These are phyloP conservation scores for Podospora pseudopauciseta DNA, from an alignment of 495 filamentous ascomycete species.

Conservation along the genomic window DNA sequence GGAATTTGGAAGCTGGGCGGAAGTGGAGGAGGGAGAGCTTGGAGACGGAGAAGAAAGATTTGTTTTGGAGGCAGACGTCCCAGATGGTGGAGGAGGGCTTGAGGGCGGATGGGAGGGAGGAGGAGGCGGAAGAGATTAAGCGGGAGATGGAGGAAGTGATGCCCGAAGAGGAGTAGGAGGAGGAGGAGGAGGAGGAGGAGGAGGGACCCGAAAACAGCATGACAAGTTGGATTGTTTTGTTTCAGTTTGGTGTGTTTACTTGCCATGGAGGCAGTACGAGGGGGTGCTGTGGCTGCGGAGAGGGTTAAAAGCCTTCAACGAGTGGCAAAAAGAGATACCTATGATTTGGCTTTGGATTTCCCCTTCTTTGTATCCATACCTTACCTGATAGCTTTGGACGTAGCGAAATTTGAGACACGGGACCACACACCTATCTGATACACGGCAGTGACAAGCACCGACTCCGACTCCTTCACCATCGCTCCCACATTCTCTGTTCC, in stretches of 20 bases:
- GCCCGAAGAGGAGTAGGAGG: background rate
- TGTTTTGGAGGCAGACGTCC: conserved; percentile 33
- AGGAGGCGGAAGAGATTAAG: conserved; percentile 24
- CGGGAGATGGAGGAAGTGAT: conserved; percentile 8
- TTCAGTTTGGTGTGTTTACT: background rate
- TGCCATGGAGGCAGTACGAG: background rate
- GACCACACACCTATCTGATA: background rate
- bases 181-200: background rate
- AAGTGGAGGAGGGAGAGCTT: conserved; percentile 17
- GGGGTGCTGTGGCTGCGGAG: background rate
- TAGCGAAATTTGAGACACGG: background rate
- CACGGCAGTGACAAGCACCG: background rate
- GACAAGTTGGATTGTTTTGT: background rate
- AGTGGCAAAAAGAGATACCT: background rate
- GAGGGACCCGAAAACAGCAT: background rate
- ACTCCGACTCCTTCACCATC: background rate
- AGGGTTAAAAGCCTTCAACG: background rate
- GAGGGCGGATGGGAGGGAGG: conserved; percentile 16
- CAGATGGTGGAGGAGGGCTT: conserved; percentile 23
- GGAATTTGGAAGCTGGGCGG: conserved; percentile 16
- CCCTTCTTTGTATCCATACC: background rate
- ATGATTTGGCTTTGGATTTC: background rate
- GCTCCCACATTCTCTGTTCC: background rate
- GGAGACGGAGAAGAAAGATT: conserved; percentile 17
- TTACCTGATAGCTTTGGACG: background rate